Evolutionary conservation across 139 green algal species (phyloP), one percentile per base, ranked within the genome.

Genomic region (Volvox africanus): DNA sequence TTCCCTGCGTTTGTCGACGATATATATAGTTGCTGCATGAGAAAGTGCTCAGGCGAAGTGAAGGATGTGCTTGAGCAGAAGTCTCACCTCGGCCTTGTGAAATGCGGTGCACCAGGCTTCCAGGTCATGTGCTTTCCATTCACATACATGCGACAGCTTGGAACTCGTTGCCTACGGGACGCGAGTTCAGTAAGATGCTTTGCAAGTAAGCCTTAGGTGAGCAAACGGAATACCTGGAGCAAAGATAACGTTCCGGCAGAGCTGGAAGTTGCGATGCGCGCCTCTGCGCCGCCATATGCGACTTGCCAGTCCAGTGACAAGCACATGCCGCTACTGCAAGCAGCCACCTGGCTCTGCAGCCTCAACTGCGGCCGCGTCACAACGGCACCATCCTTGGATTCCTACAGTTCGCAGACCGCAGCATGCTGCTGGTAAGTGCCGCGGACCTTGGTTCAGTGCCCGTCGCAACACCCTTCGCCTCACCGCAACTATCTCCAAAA

Each of bases 101-200:
- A 91, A 95, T 14, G 91, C 88, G 0, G 88, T 91, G n/a, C 92
- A 95, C 96, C 96, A 97, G 0, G 78, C 94, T 81, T 97, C 96
- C 80, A 97, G 91, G 0, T 92, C 75, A 83, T 97, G 96, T 0
- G 89, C 96, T 35, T 88, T 55, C 95, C 95, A 97, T 26, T 91
- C 69, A 20, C 22, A 76, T 16, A 95, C 13, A 50, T 62, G 68
- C 9, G 37, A 13, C 37, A 97, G 17, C 13, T 73, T 88, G 0
- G 44, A 36, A 17, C 89, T 80, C 0, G 35, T 24, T 9, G 89
- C 89, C 91, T 94, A 86, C 85, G 83, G 1, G 28, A 55, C 44
- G 44, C 44, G 44, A 55, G 44, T 9, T 55, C 44, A 55, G 44
- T 55, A 5, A 9, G 5, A 55, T 55, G 44, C 44, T 55, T 55